Base-by-base conservation (phyloP, 1,284 basidiomycete genomes). In the Cutaneotrichosporon mucoides region DNA sequence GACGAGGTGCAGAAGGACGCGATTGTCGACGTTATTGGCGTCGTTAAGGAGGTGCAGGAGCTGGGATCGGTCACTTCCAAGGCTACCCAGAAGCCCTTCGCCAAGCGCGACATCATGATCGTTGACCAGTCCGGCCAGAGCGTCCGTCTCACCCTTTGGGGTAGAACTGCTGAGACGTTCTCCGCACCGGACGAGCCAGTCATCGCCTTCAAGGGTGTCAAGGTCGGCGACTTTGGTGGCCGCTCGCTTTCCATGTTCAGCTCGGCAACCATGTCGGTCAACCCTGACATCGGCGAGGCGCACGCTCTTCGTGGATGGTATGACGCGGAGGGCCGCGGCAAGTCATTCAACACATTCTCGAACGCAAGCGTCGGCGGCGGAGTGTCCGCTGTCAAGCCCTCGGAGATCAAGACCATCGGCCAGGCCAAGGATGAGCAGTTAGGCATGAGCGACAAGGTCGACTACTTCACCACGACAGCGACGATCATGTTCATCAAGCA, bases 191-290 rank as follows among this genome's bases (percentile, higher is more conserved):
- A 85, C 44, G 66, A 80, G 56, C 85, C 90, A 9, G 85, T 96
- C 16, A 83, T 93, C 62, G 95, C 94, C 2, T 92, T 96, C 84
- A 97, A 96, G 80, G 90, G 92, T 24, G 91, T 92, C 69, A 94
- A 89, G 78, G 92, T 99, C 44, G 87, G 92, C 44, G 95, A 98
- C 68, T 99, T 91, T 75, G 89, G 89, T 69, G 95, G 94, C 83
- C 85, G 90, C 56, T 88, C 84, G 1, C 82, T 98, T 47, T 92
- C 90, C 33, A 85, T 85, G 82, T 79, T 84, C 62, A 84, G 82
- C 65, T 82, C 82, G 7, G 85, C 85, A 55, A 85, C 86, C 33
- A 89, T 97, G 86, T 79, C 84, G 8, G 73, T 92, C 70, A 89
- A 94, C 70, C 95, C 95, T 3, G 92, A 97, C 66, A 89, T 94